phyloP scores from a whole-genome alignment of 176 grass and related monocot species.

The Eragrostis curvula region DNA sequence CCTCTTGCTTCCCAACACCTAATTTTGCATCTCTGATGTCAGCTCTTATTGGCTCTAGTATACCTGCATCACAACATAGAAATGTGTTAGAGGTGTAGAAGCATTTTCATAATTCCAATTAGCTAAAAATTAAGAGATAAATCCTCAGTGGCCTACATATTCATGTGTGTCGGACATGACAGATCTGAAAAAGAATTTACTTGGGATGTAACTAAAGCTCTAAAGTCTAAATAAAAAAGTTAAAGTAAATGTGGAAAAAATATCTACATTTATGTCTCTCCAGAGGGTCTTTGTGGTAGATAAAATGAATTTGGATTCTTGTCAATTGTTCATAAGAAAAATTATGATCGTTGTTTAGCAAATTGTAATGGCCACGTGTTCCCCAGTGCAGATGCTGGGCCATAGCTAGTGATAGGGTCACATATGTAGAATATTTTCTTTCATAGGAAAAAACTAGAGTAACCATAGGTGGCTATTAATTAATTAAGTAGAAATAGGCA shows the following conservation, averaged over 20 bases:
- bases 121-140: background rate
- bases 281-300: background rate
- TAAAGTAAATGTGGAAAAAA: background rate
- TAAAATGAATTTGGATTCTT: background rate
- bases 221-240: background rate
- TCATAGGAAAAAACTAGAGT: no score
- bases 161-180: background rate
- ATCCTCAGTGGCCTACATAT: background rate
- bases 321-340: background rate
- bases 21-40: constrained; percentile 88
- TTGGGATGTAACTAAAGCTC: background rate
- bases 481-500: no score
- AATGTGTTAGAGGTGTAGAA: background rate
- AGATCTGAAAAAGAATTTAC: background rate
- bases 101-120: background rate
- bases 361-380: background rate
- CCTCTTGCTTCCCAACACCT: constrained; percentile 95
- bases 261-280: background rate
- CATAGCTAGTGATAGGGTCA: no score
- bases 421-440: background rate
- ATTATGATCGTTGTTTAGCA: no score
- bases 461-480: no score
- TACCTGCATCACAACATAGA: constrained; percentile 54
- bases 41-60: constrained; percentile 91
- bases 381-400: background rate